phyloP scores from a whole-genome alignment of 2,329 filamentous ascomycete species.

The Penicillium sp. region DNA sequence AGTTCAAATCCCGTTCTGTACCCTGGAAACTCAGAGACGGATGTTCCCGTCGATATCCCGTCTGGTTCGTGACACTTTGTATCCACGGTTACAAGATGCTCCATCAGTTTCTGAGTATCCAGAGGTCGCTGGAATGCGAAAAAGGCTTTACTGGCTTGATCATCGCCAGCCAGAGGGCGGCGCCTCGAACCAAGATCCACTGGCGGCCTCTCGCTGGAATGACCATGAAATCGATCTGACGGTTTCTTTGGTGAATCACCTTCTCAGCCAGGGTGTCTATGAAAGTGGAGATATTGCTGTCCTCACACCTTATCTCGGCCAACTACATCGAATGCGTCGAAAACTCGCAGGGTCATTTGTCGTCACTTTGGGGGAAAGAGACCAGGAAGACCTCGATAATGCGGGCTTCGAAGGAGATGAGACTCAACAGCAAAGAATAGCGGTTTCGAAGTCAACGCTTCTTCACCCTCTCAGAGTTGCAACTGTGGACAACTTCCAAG shows the following conservation, averaged over 20 bases:
- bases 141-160: slow-evolving; percentile 37
- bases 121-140: slow-evolving; percentile 10
- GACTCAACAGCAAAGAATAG: slow-evolving; percentile 10
- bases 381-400: slow-evolving; percentile 55
- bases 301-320: slow-evolving; percentile 61
- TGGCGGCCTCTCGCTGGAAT: slow-evolving; percentile 50
- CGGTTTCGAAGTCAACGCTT: slow-evolving; percentile 43
- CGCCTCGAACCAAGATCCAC: slow-evolving; percentile 21
- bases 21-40: slow-evolving; percentile 9
- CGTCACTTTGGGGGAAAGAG: slow-evolving; percentile 63
- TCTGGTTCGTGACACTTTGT: background rate
- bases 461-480: slow-evolving; percentile 56
- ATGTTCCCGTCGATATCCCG: slow-evolving; percentile 7
- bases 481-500: slow-evolving; percentile 75
- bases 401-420: slow-evolving; percentile 36
- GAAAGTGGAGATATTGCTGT: slow-evolving; percentile 64
- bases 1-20: background rate
- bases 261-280: slow-evolving; percentile 66
- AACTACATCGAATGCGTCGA: slow-evolving; percentile 49
- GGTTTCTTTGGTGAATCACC: slow-evolving; percentile 61
- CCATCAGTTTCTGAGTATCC: slow-evolving; percentile 3
- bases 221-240: slow-evolving; percentile 63
- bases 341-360: slow-evolving; percentile 51
- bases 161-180: slow-evolving; percentile 45
- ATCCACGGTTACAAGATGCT: background rate